Conservation (phyloP, 257 asterid genomes). For the Verbena officinalis region DNA sequence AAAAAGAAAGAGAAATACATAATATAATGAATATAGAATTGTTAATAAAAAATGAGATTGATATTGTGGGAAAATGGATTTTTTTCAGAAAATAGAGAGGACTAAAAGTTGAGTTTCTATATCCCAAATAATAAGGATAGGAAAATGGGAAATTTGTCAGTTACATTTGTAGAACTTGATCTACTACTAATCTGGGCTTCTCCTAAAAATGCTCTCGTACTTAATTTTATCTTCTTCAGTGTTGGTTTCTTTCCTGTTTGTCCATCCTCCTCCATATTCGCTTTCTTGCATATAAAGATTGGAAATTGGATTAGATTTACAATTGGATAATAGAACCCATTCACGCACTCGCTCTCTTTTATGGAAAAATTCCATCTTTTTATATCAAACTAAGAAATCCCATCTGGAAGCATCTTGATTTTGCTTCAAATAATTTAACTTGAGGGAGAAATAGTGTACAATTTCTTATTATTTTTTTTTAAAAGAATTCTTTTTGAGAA, state of each 20-base stretch:
- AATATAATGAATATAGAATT: no score
- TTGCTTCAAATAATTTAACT: neutral
- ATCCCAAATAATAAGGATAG: neutral
- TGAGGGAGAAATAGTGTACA: neutral
- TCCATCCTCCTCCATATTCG: conserved; percentile 27
- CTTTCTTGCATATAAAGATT: conserved; percentile 28
- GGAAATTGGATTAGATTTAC: conserved; percentile 30
- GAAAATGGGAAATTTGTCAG: neutral
- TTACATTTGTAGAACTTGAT: conserved; percentile 7
- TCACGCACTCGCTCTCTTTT: neutral
- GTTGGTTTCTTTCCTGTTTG: conserved; percentile 16
- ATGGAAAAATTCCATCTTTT: neutral
- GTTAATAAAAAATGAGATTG: neutral
- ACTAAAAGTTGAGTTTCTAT: no score
- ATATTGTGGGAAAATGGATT: neutral
- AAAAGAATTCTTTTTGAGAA: no score
- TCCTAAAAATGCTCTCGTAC: conserved; percentile 36
- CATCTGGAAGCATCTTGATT: conserved; percentile 10
- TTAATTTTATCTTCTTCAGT: conserved; percentile 5
- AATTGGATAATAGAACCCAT: conserved; percentile 13
- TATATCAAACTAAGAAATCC: neutral
- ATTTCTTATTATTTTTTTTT: neutral
- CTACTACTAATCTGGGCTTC: conserved; percentile 19
- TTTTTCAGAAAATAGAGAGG: neutral
- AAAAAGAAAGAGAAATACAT: no score